A percentile compares a stretch with the other conserved stretches of the same genome.
Conservation (phyloP, 1,284 basidiomycete species). For the Leccinum glutinopallens region DNA sequence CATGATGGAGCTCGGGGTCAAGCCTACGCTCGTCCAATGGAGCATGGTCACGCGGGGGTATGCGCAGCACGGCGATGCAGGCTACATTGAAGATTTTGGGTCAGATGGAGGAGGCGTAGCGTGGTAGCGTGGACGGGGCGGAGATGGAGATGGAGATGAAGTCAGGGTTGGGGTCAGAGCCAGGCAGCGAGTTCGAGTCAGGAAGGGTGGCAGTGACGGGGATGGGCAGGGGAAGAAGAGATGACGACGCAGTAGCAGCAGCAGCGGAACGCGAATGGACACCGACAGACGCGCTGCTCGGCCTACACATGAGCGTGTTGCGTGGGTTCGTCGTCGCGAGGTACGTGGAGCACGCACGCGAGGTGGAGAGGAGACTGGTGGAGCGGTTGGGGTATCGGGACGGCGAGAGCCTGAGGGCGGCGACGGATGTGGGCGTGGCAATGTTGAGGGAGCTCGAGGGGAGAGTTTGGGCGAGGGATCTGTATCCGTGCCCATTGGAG, state of each 20-base stretch:
- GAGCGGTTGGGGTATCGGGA: too few species aligned
- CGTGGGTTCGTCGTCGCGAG: slow-evolving; percentile 35
- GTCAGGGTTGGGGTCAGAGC: not conserved
- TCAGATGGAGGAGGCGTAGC: not conserved
- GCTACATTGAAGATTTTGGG: slow-evolving; percentile 30
- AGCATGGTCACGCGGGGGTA: slow-evolving; percentile 29
- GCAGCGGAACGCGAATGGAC: slow-evolving; percentile 13
- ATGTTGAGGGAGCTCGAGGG: slow-evolving; percentile 10
- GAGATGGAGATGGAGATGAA: not conserved
- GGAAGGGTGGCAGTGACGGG: too few species aligned
- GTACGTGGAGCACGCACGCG: slow-evolving; percentile 26
- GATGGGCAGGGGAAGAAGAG: not conserved
- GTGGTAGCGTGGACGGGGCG: not conserved
- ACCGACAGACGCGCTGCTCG: too few species aligned
- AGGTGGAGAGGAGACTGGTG: slow-evolving; percentile 19
- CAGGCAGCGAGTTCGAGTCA: too few species aligned
- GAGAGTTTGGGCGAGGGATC: not conserved
- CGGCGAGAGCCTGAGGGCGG: too few species aligned
- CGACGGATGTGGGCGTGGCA: too few species aligned
- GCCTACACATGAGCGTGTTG: slow-evolving; percentile 38
- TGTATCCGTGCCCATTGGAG: not conserved
- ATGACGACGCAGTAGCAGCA: not conserved
- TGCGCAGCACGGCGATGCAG: slow-evolving; percentile 24
- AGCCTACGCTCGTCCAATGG: slow-evolving; percentile 30
- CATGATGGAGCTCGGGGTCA: slow-evolving; percentile 37